Base-by-base conservation (phyloP, 176 grass and related monocot genomes). In the Echinochloa phyllopogon region DNA sequence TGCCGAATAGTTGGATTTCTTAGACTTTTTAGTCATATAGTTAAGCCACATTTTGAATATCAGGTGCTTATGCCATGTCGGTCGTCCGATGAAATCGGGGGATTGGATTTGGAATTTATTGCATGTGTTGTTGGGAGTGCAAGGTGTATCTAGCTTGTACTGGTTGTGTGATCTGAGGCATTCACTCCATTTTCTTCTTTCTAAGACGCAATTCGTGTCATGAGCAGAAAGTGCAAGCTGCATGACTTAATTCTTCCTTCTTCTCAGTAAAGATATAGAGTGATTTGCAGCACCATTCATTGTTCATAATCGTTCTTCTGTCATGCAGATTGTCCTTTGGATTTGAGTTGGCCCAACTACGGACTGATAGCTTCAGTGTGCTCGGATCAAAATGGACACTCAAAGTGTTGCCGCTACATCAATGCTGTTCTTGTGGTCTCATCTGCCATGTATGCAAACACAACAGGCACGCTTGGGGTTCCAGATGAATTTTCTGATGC, bases 331-430 rank as follows among this genome's bases (percentile, higher is more conserved):
- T 98, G 96, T 40, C 96, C 96, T 12, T 66, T 98, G 71, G 93
- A 94, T 95, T 92, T 92, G 77, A 92, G 87, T 39, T 98, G 96
- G 96, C 88, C 86, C 21, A 95, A 95, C 82, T 98, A 91, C 0
- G 41, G n/a, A 10, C 14, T 81, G 84, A 90, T 95, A 82, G 88
- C 91, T 40, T 95, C 91, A 6, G 62, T 90, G 51, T 98, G 96
- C 84, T 92, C 87, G 38, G 89, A 98, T 72, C 78, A 94, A 85
- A 90, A 71, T 80, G 87, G 74, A 16, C 85, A 83, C 82, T 85
- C 91, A 42, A 88, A 83, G 66, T 98, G 96, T 81, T 98, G 96
- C 89, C 96, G 96, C 40, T 98, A 95, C 53, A 92, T 98, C 61
- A 98, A 98, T 78, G 96, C 96, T 18, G 61, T 93, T 68, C 63